These are phyloP conservation scores for Boletus sp. DNA, from an alignment of 768 basidiomycete species.

Conservation along the genomic window DNA sequence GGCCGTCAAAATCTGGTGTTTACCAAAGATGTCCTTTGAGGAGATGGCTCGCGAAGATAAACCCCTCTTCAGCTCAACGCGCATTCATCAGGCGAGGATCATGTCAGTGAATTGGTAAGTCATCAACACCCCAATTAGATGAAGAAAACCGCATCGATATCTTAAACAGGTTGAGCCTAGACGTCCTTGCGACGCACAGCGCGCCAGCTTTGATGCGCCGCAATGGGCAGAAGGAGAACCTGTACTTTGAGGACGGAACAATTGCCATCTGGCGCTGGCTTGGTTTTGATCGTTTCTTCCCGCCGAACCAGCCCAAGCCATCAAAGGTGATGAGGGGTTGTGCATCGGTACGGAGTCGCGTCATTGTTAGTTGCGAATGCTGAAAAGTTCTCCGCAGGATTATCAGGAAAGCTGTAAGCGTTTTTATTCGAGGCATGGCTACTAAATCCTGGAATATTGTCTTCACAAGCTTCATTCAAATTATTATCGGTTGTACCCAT, in stretches of 20 bases:
- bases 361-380: neutral
- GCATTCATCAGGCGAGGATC: constrained; percentile 64
- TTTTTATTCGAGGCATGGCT: neutral
- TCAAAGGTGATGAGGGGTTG: constrained; percentile 51
- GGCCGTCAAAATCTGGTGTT: constrained; percentile 72
- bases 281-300: constrained; percentile 62
- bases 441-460: constrained; percentile 3
- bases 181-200: constrained; percentile 54
- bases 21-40: constrained; percentile 40
- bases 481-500: constrained; percentile 51
- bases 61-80: constrained; percentile 67
- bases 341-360: constrained; percentile 48
- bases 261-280: constrained; percentile 70
- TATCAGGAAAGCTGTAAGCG: constrained; percentile 72
- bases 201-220: constrained; percentile 49
- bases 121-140: neutral
- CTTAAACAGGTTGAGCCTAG: constrained; percentile 50
- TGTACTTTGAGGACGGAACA: constrained; percentile 45
- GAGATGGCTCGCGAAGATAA: constrained; percentile 64
- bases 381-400: constrained; percentile 46
- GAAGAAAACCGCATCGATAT: neutral
- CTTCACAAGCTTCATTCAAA: constrained; percentile 60
- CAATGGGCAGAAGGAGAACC: constrained; percentile 19
- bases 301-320: constrained; percentile 36
- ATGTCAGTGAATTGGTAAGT: constrained; percentile 62